Base-by-base conservation (phyloP, 2,329 filamentous ascomycete species). In the Akanthomyces uredinophilus region DNA sequence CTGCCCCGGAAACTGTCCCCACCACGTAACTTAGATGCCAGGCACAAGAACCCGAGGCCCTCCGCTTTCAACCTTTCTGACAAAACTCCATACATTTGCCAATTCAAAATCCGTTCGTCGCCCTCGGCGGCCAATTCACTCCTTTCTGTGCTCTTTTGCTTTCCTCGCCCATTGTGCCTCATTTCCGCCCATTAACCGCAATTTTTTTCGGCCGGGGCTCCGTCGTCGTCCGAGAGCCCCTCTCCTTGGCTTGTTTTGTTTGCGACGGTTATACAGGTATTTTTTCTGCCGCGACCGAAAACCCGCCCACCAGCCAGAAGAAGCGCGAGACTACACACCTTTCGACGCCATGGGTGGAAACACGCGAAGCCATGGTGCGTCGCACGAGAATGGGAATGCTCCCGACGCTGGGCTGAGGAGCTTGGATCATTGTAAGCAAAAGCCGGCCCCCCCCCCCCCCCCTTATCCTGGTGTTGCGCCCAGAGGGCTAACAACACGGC, bases 321-420 rank as follows among this genome's bases (percentile, higher is more conserved):
- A 29, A 4, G 27, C 27, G 32, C 32, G 32, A 8, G 32, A 35
- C 32, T 35, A 11, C 20, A 24, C 20, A 13, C 39, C 8, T n/a
- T 22, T 14, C 41, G 22, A 35, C 27, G 27, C 41, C 68, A 76
- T 75, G 74, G 68, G 67, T 70, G 67, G 67, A 70, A 69, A 68
- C 67, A 64, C 66, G 68, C 70, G 68, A 69, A 68, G 66, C 66
- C 69, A 72, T 70, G 70, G 70, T 68, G 72, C 70, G 69, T 71
- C 67, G 63, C 67, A 63, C 52, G 70, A 68, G 55, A 65, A 67
- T 52, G 68, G 68, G 56, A 68, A 72, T 46, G 68, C 69, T 29
- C 73, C 74, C 5, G 89, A 93, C 74, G 93, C 93, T 60, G 93
- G 93, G 55, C 78, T 96, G 72, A 86, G 85, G 74, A 92, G 89